These are phyloP conservation scores for Suzukiozyma palmioleophila DNA, from an alignment of 1,139 yeast genomes.

Conservation along the genomic window DNA sequence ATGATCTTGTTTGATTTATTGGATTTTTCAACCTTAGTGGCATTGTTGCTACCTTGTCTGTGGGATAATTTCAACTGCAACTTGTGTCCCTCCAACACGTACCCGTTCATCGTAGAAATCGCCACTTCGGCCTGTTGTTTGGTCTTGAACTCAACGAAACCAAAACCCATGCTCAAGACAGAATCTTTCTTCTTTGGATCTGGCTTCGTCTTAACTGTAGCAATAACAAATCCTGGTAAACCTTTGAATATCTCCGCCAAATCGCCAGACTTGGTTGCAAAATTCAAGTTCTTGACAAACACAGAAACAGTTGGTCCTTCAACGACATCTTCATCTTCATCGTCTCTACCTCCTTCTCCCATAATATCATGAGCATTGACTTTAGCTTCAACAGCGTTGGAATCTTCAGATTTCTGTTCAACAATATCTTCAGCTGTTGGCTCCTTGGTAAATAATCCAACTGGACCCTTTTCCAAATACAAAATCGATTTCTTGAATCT, in stretches of 20 bases:
- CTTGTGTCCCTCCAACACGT: constrained; percentile 82
- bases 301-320: constrained; percentile 79
- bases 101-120: constrained; percentile 68
- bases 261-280: constrained; percentile 62
- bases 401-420: constrained; percentile 14
- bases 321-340: constrained; percentile 31
- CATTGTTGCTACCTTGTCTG: constrained; percentile 41
- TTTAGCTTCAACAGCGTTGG: constrained; percentile 28
- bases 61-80: constrained; percentile 85
- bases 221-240: constrained; percentile 75
- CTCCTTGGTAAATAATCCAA: constrained; percentile 64
- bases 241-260: constrained; percentile 61
- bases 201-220: constrained; percentile 83
- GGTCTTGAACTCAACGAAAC: constrained; percentile 85
- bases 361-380: constrained; percentile 25
- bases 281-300: constrained; percentile 88
- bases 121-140: constrained; percentile 78
- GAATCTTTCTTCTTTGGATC: constrained; percentile 71
- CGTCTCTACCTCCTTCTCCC: constrained; percentile 17
- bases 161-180: constrained; percentile 90
- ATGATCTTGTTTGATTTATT: constrained; percentile 64
- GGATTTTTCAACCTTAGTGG: constrained; percentile 26
- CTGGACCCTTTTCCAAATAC: constrained; percentile 93
- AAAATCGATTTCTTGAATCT: constrained; percentile 81
- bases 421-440: constrained; percentile 38